Evolutionary conservation across 2,329 filamentous ascomycete genomes (phyloP).

Genomic region (Fonsecaea monophora): DNA sequence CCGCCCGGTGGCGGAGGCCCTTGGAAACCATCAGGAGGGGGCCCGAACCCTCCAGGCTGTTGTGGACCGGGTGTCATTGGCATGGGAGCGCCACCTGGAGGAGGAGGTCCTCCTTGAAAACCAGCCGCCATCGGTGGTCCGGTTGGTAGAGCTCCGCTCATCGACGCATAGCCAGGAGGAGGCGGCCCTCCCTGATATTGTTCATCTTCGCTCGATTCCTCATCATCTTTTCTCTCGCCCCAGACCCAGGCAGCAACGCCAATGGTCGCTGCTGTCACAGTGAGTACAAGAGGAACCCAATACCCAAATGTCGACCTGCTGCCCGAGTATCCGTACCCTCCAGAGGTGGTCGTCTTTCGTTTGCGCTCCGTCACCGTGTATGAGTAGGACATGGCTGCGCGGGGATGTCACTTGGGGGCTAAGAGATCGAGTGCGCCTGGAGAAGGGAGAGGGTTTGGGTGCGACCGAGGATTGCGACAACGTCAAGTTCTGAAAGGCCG

Average conservation of each 20-base stretch:
- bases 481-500: background rate
- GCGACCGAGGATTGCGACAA: background rate
- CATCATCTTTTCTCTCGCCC: conserved; percentile 81
- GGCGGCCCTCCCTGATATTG: conserved; percentile 58
- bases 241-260: conserved; percentile 91
- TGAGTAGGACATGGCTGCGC: conserved; percentile 35
- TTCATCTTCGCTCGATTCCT: conserved; percentile 60
- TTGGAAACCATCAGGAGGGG: conserved; percentile 41
- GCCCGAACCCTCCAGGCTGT: conserved; percentile 41
- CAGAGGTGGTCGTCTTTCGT: conserved; percentile 30
- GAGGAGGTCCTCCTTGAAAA: conserved; percentile 27
- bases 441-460: background rate
- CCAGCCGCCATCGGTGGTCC: conserved; percentile 43
- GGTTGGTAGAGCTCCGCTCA: conserved; percentile 43
- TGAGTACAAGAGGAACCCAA: conserved; percentile 87
- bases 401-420: background rate
- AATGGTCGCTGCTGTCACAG: conserved; percentile 83
- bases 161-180: conserved; percentile 53
- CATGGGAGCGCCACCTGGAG: conserved; percentile 23
- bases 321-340: conserved; percentile 52
- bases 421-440: background rate
- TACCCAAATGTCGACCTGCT: conserved; percentile 63
- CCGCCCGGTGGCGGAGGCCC: conserved; percentile 40
- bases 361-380: conserved; percentile 39
- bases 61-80: conserved; percentile 37